Conservation (phyloP, 2,329 filamentous ascomycete species). For the Penicillium decumbens region DNA sequence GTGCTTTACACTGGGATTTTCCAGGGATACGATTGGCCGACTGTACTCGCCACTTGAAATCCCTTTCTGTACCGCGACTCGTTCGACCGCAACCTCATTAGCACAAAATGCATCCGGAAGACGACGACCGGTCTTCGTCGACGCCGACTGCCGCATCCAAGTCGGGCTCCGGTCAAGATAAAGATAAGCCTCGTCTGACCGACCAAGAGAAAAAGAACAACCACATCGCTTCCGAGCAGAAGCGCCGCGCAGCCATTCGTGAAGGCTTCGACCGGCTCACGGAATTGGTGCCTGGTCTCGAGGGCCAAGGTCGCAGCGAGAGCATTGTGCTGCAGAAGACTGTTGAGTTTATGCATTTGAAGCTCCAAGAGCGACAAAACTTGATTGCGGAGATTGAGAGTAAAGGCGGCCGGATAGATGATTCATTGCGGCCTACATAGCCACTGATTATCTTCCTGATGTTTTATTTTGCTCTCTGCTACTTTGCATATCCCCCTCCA, state of each 20-base stretch:
- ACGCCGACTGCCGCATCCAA: constrained; percentile 31
- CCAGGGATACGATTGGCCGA: neutral
- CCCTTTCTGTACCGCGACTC: neutral
- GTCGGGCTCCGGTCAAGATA: constrained; percentile 28
- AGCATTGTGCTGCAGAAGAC: constrained; percentile 73
- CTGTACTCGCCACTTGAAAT: neutral
- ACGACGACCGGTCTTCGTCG: constrained; percentile 32
- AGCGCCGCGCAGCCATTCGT: constrained; percentile 69
- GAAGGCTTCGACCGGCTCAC: constrained; percentile 79
- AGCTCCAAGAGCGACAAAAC: constrained; percentile 55
- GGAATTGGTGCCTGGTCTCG: constrained; percentile 72
- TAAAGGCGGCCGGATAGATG: constrained; percentile 53
- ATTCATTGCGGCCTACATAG: constrained; percentile 32
- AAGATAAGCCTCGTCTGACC: constrained; percentile 60
- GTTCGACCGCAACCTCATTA: constrained; percentile 1
- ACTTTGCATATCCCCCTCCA: neutral
- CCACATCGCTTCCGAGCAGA: constrained; percentile 63
- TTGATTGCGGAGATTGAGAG: constrained; percentile 58
- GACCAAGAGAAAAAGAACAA: constrained; percentile 70
- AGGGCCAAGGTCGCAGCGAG: constrained; percentile 79
- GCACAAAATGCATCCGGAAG: constrained; percentile 25
- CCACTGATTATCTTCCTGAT: neutral
- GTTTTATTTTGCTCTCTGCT: neutral
- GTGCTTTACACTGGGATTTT: too few relatives aligned
- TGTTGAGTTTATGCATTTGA: constrained; percentile 60